Evolutionary conservation across 768 basidiomycete genomes (phyloP).

Genomic region (Auriculariales sp.): DNA sequence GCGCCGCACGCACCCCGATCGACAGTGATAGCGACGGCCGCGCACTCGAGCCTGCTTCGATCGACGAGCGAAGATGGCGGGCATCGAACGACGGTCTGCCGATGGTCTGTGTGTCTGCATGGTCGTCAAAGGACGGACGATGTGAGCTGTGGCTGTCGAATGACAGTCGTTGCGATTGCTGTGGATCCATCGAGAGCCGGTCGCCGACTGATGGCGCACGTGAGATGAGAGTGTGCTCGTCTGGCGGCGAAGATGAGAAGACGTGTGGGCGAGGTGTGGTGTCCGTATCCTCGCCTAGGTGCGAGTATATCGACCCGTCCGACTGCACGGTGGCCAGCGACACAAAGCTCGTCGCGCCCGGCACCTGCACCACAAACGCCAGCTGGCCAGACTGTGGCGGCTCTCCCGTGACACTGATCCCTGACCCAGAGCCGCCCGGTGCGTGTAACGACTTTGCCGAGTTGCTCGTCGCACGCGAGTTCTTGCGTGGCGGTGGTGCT

Average conservation of each 20-base stretch:
- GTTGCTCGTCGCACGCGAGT: no score
- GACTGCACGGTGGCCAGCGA: background rate
- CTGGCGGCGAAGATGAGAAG: slow-evolving; percentile 16
- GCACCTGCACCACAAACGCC: background rate
- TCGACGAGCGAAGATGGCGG: no score
- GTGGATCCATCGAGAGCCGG: no score
- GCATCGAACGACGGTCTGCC: slow-evolving; percentile 17
- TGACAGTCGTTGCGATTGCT: no score
- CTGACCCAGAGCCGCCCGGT: no score
- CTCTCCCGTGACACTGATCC: no score
- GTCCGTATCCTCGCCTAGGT: slow-evolving; percentile 16
- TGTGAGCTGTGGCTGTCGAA: background rate
- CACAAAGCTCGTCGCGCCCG: background rate
- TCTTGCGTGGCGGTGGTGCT: background rate
- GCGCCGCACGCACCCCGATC: background rate
- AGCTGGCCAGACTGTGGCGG: background rate
- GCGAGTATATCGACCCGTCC: slow-evolving; percentile 9
- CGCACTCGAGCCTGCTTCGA: no score
- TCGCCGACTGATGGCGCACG: background rate
- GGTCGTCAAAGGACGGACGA: slow-evolving; percentile 15
- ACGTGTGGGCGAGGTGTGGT: slow-evolving; percentile 7
- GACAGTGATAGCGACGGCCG: background rate
- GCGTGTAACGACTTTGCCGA: no score
- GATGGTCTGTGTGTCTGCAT: slow-evolving; percentile 29
- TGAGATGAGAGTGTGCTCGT: slow-evolving; percentile 11